phyloP scores from a whole-genome alignment of 2,329 filamentous ascomycete species.

The Stagonosporopsis tanaceti region DNA sequence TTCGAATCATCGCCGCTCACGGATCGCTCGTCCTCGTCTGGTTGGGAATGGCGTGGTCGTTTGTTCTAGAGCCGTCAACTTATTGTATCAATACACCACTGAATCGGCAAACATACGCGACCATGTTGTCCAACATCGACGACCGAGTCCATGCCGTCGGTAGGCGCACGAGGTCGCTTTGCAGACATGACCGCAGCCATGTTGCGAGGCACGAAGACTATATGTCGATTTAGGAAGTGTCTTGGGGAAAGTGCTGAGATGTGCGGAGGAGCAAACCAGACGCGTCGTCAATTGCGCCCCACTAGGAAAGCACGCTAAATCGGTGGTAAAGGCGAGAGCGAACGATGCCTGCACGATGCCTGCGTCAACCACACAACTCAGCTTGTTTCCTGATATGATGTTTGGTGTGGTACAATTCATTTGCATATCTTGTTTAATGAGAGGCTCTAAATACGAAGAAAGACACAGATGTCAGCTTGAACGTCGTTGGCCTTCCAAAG shows the following conservation, averaged over 20 bases:
- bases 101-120: slow-evolving; percentile 30
- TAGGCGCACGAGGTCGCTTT: slow-evolving; percentile 43
- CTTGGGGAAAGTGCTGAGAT: slow-evolving; percentile 1
- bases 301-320: slow-evolving; percentile 23
- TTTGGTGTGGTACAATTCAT: background rate
- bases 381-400: background rate
- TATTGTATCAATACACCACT: background rate
- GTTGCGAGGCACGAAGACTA: slow-evolving; percentile 9
- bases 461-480: background rate
- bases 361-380: background rate
- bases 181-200: slow-evolving; percentile 43
- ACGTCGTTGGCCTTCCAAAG: background rate
- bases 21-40: slow-evolving; percentile 32
- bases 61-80: slow-evolving; percentile 40
- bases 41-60: slow-evolving; percentile 37
- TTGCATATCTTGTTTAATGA: no score
- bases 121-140: slow-evolving; percentile 18
- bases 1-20: slow-evolving; percentile 23
- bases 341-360: background rate
- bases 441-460: no score
- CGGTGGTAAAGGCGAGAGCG: background rate
- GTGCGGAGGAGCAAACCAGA: slow-evolving; percentile 17
- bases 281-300: slow-evolving; percentile 35
- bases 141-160: slow-evolving; percentile 25
- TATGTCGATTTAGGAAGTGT: background rate